phyloP scores from a whole-genome alignment of 1,284 basidiomycete species.

The Meripilus lineatus region DNA sequence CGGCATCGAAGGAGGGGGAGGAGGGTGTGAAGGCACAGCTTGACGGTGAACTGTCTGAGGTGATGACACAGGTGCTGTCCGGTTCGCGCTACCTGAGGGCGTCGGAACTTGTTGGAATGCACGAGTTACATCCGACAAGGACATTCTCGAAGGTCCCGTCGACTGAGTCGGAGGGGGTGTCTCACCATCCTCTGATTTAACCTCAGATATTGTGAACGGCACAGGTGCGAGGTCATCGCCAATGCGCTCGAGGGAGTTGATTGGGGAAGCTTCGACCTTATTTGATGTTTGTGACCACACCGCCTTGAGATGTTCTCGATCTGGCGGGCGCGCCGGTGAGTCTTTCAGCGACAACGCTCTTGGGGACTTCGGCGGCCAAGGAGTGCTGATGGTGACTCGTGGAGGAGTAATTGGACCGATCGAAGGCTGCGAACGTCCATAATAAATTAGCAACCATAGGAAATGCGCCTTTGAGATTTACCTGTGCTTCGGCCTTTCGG shows the following conservation, averaged over 20 bases:
- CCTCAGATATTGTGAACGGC: constrained; percentile 66
- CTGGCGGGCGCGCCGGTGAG: constrained; percentile 57
- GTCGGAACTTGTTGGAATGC: constrained; percentile 78
- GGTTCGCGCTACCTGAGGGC: constrained; percentile 36
- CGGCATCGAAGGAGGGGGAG: constrained; percentile 31
- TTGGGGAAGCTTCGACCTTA: constrained; percentile 52
- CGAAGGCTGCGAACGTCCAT: not conserved
- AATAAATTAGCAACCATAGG: not conserved
- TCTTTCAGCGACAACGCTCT: constrained; percentile 57
- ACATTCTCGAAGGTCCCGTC: constrained; percentile 64
- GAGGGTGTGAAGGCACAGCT: constrained; percentile 32
- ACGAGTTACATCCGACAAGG: constrained; percentile 71
- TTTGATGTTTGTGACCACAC: constrained; percentile 78
- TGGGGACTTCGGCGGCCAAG: constrained; percentile 55
- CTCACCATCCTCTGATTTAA: constrained; percentile 76
- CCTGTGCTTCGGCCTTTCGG: constrained; percentile 6
- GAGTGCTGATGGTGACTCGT: constrained; percentile 33
- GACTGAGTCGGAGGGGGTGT: constrained; percentile 70
- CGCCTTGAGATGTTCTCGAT: constrained; percentile 75
- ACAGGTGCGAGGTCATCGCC: constrained; percentile 71
- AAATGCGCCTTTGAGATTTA: constrained; percentile 5
- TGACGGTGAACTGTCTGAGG: constrained; percentile 33
- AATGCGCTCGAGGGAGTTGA: constrained; percentile 78
- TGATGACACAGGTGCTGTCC: constrained; percentile 44
- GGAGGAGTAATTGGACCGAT: constrained; percentile 44